These are phyloP conservation scores for Diaporthe longicolla DNA, from an alignment of 2,329 filamentous ascomycete genomes.

Conservation along the genomic window DNA sequence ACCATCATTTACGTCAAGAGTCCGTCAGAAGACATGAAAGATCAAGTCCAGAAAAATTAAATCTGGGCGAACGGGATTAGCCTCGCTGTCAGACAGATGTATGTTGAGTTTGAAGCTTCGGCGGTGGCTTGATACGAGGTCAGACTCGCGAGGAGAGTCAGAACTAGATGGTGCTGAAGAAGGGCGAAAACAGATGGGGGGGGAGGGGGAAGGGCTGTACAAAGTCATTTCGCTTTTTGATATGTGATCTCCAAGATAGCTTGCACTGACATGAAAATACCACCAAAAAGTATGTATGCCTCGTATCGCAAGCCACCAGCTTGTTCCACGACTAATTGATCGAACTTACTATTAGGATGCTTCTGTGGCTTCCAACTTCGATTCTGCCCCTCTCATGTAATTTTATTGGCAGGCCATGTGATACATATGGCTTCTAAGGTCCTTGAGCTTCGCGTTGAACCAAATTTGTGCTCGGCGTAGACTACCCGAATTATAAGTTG, in stretches of 20 bases:
- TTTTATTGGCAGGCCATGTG: neutral
- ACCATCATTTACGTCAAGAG: no score
- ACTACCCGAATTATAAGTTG: neutral
- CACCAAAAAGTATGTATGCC: neutral
- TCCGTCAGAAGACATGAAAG: neutral
- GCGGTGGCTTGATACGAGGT: neutral
- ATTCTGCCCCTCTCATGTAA: neutral
- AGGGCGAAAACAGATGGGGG: no score
- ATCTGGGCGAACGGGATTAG: neutral
- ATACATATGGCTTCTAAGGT: neutral
- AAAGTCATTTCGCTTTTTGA: neutral
- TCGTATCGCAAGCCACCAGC: neutral
- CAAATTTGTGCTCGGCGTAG: neutral
- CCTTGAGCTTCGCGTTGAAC: neutral
- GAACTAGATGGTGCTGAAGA: neutral
- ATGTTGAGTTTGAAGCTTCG: neutral
- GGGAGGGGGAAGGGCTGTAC: neutral
- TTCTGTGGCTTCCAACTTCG: neutral
- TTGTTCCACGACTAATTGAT: neutral
- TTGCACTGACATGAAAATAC: neutral
- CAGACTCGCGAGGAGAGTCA: neutral
- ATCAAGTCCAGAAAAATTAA: neutral
- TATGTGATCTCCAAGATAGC: neutral
- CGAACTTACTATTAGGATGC: neutral
- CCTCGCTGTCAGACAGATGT: neutral